Base-by-base conservation (phyloP, 192 early-diverging fungal genomes). In the Coemansia sp. region DNA sequence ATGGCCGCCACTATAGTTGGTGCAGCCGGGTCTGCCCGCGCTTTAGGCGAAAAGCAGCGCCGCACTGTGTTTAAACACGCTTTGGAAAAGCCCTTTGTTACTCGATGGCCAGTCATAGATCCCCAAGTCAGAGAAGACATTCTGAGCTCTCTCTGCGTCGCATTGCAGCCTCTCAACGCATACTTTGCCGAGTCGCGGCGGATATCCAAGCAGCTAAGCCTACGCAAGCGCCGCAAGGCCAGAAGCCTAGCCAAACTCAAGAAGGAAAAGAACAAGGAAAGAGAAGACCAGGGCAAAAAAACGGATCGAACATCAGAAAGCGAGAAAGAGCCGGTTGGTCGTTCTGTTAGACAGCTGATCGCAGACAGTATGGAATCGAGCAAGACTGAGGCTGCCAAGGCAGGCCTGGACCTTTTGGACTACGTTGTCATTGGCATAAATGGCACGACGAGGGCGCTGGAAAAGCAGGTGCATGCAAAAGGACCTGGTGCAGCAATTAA, bases 61-160 rank as follows among this genome's bases (percentile, higher is more conserved):
- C 64, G 39, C 39, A 42, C 62, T 22, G 71, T 79, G 48, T 70
- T 79, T 53, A 79, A 79, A 54, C 71, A 79, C 34, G 71, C 68
- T 1, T 64, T 79, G 10, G 76, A 68, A 34, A 73, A 70, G 48
- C 76, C 76, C 1, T 72, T 70, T 29, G 60, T 68, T 2, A 79
- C 68, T 28, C 22, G 29, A 2, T 79, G 76, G 76, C 76, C 76
- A 11, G 48, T 64, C 3, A 61, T 48, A 9, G 54, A 49, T 13
- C 52, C 45, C 25, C 53, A 55, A 13, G 35, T 55, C 1, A 67
- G 70, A n/a, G 32, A 24, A 10, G 64, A 45, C 7, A 64, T 79
- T 19, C 28, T 73, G 1, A 52, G 65, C 32, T 18, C 48, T 23
- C 57, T 79, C 2, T 79, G 71, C 61, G 29, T 35, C 1, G 71